Conservation (phyloP, 2,329 filamentous ascomycete species). For the Fusarium heterosporum region DNA sequence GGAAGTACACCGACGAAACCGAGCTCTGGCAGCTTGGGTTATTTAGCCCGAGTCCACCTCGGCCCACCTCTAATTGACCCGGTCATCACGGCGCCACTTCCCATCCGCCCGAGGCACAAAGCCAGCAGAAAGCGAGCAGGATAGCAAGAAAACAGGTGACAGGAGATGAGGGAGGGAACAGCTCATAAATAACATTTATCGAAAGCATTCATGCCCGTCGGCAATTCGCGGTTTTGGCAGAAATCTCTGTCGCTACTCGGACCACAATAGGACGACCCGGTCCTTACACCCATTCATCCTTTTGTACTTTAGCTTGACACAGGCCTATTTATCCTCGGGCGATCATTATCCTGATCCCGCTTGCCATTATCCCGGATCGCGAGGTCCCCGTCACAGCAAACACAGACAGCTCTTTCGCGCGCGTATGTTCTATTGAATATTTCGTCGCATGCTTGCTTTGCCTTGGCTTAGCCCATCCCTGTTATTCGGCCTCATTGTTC, state of each 20-base stretch:
- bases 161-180: slow-evolving; percentile 19
- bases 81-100: slow-evolving; percentile 37
- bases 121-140: slow-evolving; percentile 36
- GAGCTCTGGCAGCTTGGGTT: slow-evolving; percentile 26
- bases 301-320: slow-evolving; percentile 23
- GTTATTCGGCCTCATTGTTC: slow-evolving; percentile 14
- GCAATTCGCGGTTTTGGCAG: slow-evolving; percentile 32
- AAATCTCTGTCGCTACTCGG: slow-evolving; percentile 13
- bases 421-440: slow-evolving; percentile 14
- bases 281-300: slow-evolving; percentile 14
- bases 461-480: slow-evolving; percentile 14
- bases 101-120: slow-evolving; percentile 40
- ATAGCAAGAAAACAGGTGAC: slow-evolving; percentile 26
- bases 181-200: slow-evolving; percentile 27
- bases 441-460: slow-evolving; percentile 26
- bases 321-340: slow-evolving; percentile 39
- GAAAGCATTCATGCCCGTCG: slow-evolving; percentile 11
- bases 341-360: slow-evolving; percentile 42
- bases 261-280: slow-evolving; percentile 16
- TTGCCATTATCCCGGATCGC: slow-evolving; percentile 41
- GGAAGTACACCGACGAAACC: slow-evolving; percentile 32
- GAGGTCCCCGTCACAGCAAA: slow-evolving; percentile 32
- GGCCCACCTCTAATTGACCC: slow-evolving; percentile 32
- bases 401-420: slow-evolving; percentile 32
- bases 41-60: slow-evolving; percentile 39